phyloP scores from a whole-genome alignment of 129 eudicot species.

The Flaveria ramosissima region DNA sequence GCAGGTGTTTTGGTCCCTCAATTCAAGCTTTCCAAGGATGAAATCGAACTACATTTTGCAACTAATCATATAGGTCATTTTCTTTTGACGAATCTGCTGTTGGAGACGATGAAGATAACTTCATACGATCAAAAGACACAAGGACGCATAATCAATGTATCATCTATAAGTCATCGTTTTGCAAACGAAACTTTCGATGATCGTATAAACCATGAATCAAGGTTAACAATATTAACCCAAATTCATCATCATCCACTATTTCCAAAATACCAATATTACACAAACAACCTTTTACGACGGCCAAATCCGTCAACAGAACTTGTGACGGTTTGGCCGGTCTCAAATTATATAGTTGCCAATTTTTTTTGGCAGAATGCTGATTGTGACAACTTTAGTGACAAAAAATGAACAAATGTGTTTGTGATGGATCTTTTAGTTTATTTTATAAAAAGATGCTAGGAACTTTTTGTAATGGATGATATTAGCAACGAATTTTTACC shows the following conservation, averaged over 20 bases:
- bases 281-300: too few species aligned
- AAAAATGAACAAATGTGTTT: too few species aligned
- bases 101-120: slow-evolving; percentile 45
- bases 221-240: slow-evolving; percentile 1
- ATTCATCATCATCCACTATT: background rate
- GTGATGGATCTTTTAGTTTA: too few species aligned
- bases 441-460: too few species aligned
- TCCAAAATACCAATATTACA: background rate
- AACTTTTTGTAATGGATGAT: too few species aligned
- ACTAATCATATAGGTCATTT: slow-evolving; percentile 34
- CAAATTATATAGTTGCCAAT: too few species aligned
- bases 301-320: too few species aligned
- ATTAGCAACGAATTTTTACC: too few species aligned
- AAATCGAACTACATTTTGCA: slow-evolving; percentile 38
- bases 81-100: slow-evolving; percentile 40
- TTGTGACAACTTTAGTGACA: too few species aligned
- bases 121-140: slow-evolving; percentile 22
- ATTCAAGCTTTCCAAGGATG: slow-evolving; percentile 32
- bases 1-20: slow-evolving; percentile 36
- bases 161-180: slow-evolving; percentile 29
- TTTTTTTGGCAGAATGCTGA: too few species aligned
- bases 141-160: slow-evolving; percentile 38
- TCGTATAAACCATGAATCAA: slow-evolving; percentile 35
- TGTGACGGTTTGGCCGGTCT: too few species aligned
- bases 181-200: slow-evolving; percentile 13